Base-by-base conservation (phyloP, 1,139 yeast genomes). In the Debaryomyces fabryi region DNA sequence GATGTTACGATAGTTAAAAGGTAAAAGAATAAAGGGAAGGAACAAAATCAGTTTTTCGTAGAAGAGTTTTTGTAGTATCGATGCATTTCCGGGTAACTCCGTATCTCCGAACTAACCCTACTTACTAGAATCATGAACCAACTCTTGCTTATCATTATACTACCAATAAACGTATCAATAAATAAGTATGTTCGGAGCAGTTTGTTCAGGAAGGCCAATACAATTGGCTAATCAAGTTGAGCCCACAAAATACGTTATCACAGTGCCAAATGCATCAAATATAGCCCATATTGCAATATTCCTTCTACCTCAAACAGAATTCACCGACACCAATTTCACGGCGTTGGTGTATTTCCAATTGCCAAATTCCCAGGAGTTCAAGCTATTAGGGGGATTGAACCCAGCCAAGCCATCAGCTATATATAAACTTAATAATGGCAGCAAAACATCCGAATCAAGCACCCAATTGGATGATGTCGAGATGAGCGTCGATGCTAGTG, bases 281-380 rank as follows among this genome's bases (percentile, higher is more conserved):
- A 76, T 86, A 34, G 85, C 90, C 42, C 92, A 88, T 61, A 76
- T 90, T 45, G 86, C 93, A 2, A 72, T 90, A 16, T 90, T 90
- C 60, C 70, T 88, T 35, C 74, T 90, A 9, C 97, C 97, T 2
- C 87, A 83, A 49, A 71, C 82, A 27, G 71, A 66, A 53, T 72
- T 73, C 49, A 74, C 88, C 41, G 96, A 92, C 48, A 78, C 82
- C 1, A 80, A 79, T 46, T 86, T 76, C 58, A 84, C 93, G 0
- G 98, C 97, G 0, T 76, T 92, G 42, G 89, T 93, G 3, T 93
- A 88, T 67, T 92, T 91, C 67, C 96, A 93, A 63, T 69, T 91
- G 48, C 96, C 96, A 1, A 78, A 78, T 23, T 59, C 71, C 15
- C 63, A 64, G 45, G 97, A 88, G 33, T 93, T 90, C 68, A 82